Conservation (phyloP, 768 basidiomycete species). For the Macrolepiota dolichaula region DNA sequence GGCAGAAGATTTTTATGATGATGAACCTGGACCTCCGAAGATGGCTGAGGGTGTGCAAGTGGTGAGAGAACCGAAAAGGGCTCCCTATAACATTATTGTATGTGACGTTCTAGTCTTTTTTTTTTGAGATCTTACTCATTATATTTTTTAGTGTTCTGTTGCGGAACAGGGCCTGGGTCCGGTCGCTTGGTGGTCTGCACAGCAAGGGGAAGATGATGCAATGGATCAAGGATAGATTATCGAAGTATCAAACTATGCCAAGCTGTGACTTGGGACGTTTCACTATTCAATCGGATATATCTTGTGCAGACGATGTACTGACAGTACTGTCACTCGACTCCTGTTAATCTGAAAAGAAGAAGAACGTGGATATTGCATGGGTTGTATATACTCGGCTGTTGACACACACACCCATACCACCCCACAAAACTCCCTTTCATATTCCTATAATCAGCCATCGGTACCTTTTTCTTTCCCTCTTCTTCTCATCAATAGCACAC, state of each 20-base stretch:
- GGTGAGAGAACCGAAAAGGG: slow-evolving; percentile 42
- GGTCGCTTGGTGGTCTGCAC: slow-evolving; percentile 68
- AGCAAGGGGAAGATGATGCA: slow-evolving; percentile 35
- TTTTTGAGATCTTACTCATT: neutral
- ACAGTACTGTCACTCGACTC: neutral
- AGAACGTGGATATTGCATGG: neutral
- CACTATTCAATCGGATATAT: neutral
- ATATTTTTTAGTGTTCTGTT: slow-evolving; percentile 66
- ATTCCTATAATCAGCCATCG: neutral
- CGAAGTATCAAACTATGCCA: neutral
- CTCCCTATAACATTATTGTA: slow-evolving; percentile 73
- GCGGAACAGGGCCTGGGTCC: slow-evolving; percentile 82
- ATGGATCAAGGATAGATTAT: slow-evolving; percentile 42
- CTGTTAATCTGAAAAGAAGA: no score
- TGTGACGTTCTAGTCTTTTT: slow-evolving; percentile 20
- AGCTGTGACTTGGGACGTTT: neutral
- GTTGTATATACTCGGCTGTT: neutral
- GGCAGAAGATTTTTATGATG: slow-evolving; percentile 79
- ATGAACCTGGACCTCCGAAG: slow-evolving; percentile 82
- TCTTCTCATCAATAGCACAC: no score
- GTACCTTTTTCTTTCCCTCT: neutral
- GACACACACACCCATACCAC: neutral
- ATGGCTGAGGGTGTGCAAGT: slow-evolving; percentile 64
- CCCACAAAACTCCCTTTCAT: neutral
- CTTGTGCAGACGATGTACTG: neutral